Conservation (phyloP, 345 rosid species). For the Arabis hirsuta region DNA sequence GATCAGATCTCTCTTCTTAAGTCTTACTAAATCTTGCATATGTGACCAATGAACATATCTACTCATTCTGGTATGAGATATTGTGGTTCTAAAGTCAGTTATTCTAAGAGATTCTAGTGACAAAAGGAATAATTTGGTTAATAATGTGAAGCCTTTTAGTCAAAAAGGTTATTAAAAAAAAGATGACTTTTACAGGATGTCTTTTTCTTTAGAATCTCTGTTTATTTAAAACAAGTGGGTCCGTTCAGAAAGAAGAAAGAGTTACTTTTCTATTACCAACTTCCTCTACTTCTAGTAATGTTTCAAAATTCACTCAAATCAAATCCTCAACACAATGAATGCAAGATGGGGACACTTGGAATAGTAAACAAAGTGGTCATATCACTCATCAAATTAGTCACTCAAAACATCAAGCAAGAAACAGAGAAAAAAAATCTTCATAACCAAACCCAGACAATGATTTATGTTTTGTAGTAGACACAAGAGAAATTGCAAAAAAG, state of each 20-base stretch:
- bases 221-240: conserved; percentile 36
- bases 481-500: not conserved
- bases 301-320: conserved; percentile 7
- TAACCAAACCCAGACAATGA: conserved; percentile 9
- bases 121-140: conserved; percentile 34
- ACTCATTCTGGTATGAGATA: not conserved
- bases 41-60: conserved; percentile 2
- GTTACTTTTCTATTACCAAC: conserved; percentile 11
- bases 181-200: conserved; percentile 32
- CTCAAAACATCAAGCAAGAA: conserved; percentile 26
- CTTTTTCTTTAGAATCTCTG: conserved; percentile 35
- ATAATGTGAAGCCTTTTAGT: conserved; percentile 1
- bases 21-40: conserved; percentile 6
- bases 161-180: conserved; percentile 23
- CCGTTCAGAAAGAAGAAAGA: conserved; percentile 23
- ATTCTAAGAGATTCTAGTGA: conserved; percentile 32
- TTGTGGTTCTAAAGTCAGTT: conserved; percentile 14
- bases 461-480: not conserved
- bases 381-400: not conserved
- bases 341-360: conserved; percentile 2
- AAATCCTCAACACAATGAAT: conserved; percentile 34
- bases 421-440: conserved; percentile 3
- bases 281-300: conserved; percentile 6
- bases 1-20: not conserved
- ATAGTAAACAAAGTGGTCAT: conserved; percentile 11